These are phyloP conservation scores for Dictyophora rubrovolvata DNA, from an alignment of 768 basidiomycete species.

Conservation along the genomic window DNA sequence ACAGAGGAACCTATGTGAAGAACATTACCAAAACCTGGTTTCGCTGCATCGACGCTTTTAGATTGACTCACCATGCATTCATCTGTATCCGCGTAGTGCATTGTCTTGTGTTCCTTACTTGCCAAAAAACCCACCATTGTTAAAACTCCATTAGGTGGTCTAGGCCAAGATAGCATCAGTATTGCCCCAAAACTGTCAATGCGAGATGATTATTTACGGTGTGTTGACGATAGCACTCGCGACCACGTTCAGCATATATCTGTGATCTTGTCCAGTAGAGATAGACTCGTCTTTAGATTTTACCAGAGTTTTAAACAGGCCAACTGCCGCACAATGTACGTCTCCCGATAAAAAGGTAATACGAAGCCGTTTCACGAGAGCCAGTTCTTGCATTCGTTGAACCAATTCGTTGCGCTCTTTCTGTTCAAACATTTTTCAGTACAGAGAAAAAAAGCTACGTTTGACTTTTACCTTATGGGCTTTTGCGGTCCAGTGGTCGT, in stretches of 20 bases:
- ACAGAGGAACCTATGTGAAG: constrained; percentile 55
- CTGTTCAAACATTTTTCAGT: constrained; percentile 29
- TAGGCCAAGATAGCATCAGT: constrained; percentile 10
- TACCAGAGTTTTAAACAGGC: constrained; percentile 59
- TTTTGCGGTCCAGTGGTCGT: constrained; percentile 88
- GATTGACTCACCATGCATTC: constrained; percentile 63
- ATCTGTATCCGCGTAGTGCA: constrained; percentile 76
- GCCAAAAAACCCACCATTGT: constrained; percentile 69
- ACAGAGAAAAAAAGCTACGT: background rate
- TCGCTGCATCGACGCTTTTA: constrained; percentile 3
- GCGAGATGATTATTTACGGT: constrained; percentile 50
- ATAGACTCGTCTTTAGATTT: constrained; percentile 39
- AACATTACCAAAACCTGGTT: background rate
- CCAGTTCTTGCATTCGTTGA: constrained; percentile 64
- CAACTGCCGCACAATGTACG: constrained; percentile 86
- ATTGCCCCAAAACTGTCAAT: background rate
- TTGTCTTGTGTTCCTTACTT: constrained; percentile 69
- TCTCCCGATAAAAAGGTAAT: constrained; percentile 88
- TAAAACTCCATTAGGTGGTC: constrained; percentile 63
- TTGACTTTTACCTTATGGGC: constrained; percentile 49
- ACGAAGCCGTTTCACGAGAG: constrained; percentile 50
- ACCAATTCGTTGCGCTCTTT: constrained; percentile 88
- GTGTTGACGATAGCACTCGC: constrained; percentile 96
- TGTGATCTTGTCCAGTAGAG: constrained; percentile 50
- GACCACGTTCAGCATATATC: constrained; percentile 87